A percentile compares a stretch with the other conserved stretches of the same genome.
Evolutionary conservation across 768 basidiomycete species (phyloP).

Genomic region (Dictyophora rubrovolvata): DNA sequence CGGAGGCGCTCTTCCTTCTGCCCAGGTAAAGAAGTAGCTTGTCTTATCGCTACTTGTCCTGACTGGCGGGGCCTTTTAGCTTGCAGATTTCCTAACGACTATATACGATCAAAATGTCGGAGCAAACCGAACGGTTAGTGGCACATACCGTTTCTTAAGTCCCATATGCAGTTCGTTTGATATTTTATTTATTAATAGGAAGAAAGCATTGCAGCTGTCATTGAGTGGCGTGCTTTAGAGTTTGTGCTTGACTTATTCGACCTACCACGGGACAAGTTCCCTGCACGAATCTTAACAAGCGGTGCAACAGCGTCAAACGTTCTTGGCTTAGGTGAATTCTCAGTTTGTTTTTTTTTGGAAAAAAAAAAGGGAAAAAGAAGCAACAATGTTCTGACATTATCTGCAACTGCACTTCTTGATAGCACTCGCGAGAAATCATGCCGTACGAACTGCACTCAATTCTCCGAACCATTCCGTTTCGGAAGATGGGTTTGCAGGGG

Average conservation of each 20-base stretch:
- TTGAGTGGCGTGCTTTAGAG: slow-evolving; percentile 21
- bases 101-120: slow-evolving; percentile 29
- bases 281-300: slow-evolving; percentile 28
- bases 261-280: slow-evolving; percentile 18
- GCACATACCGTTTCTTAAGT: neutral
- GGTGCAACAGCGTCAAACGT: slow-evolving; percentile 34
- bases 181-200: slow-evolving; percentile 2
- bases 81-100: slow-evolving; percentile 28
- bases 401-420: neutral
- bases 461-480: slow-evolving; percentile 24
- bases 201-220: slow-evolving; percentile 18
- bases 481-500: slow-evolving; percentile 25
- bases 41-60: slow-evolving; percentile 15
- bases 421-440: slow-evolving; percentile 28
- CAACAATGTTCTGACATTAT: neutral
- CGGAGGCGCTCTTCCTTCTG: neutral
- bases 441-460: slow-evolving; percentile 15
- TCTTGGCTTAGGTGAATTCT: slow-evolving; percentile 26
- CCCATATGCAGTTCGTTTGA: too few species aligned
- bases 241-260: slow-evolving; percentile 21
- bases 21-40: slow-evolving; percentile 11
- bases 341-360: neutral
- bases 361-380: neutral
- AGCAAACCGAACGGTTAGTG: slow-evolving; percentile 17
- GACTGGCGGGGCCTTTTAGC: neutral